A percentile compares a stretch with the other conserved stretches of the same genome.
Evolutionary conservation across 2,329 filamentous ascomycete genomes (phyloP).

Genomic region (Alternaria ventricosa): DNA sequence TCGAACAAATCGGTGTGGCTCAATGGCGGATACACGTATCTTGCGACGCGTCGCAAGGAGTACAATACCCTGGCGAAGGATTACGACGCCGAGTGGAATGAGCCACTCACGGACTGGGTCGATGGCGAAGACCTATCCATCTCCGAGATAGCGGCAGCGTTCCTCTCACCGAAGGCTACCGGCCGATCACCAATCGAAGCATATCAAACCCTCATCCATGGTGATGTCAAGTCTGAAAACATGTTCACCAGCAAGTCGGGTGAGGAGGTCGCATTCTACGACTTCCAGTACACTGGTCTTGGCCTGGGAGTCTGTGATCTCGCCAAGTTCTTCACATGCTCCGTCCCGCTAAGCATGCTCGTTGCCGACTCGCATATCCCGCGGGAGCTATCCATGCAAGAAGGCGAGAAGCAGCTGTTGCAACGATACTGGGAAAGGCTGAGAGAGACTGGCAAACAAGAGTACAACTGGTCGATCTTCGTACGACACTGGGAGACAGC

Average conservation of each 20-base stretch:
- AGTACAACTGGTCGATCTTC: slow-evolving; percentile 63
- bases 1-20: slow-evolving; percentile 58
- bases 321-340: slow-evolving; percentile 72
- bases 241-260: slow-evolving; percentile 63
- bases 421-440: slow-evolving; percentile 56
- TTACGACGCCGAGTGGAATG: slow-evolving; percentile 62
- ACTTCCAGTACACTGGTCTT: slow-evolving; percentile 72
- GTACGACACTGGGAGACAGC: slow-evolving; percentile 70
- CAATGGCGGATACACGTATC: slow-evolving; percentile 73
- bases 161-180: slow-evolving; percentile 53
- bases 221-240: slow-evolving; percentile 74
- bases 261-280: slow-evolving; percentile 66
- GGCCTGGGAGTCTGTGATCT: slow-evolving; percentile 71
- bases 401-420: slow-evolving; percentile 61
- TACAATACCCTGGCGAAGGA: slow-evolving; percentile 58
- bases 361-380: slow-evolving; percentile 40
- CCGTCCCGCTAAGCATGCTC: slow-evolving; percentile 64
- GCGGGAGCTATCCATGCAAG: slow-evolving; percentile 56
- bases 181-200: slow-evolving; percentile 45
- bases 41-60: slow-evolving; percentile 67
- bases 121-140: slow-evolving; percentile 43
- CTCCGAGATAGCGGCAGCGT: slow-evolving; percentile 61
- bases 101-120: slow-evolving; percentile 53
- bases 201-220: slow-evolving; percentile 67
- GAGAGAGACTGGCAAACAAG: slow-evolving; percentile 34